phyloP scores from a whole-genome alignment of 257 asterid species.

The Solanum arcanum region DNA sequence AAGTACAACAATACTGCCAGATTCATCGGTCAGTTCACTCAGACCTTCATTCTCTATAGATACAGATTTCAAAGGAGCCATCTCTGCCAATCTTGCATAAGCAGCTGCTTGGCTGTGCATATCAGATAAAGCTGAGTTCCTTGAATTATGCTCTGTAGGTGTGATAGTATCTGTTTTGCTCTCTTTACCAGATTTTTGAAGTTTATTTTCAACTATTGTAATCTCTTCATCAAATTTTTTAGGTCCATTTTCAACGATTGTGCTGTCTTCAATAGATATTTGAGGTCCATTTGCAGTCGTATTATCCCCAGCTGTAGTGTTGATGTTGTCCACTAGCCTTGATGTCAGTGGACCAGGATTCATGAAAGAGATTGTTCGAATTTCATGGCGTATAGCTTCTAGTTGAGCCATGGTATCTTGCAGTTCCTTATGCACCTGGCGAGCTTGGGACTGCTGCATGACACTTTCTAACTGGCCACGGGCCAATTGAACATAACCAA shows the following conservation, averaged over 20 bases:
- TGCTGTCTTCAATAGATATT: constrained; percentile 16
- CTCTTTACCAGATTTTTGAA: constrained; percentile 23
- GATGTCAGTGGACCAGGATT: constrained; percentile 67
- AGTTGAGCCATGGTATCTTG: constrained; percentile 86
- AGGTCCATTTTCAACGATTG: constrained; percentile 5
- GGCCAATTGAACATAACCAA: constrained; percentile 75
- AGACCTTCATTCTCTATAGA: constrained; percentile 40
- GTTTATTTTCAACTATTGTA: constrained; percentile 15
- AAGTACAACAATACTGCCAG: constrained; percentile 60
- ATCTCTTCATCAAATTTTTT: constrained; percentile 13
- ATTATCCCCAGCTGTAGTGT: constrained; percentile 12
- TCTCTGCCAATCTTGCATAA: constrained; percentile 48
- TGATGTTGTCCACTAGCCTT: constrained; percentile 58
- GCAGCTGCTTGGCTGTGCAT: constrained; percentile 60
- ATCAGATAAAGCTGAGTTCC: constrained; percentile 25
- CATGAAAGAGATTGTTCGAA: constrained; percentile 57
- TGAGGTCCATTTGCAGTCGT: not conserved
- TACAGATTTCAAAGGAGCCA: constrained; percentile 19
- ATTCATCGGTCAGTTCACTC: constrained; percentile 64
- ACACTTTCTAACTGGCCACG: constrained; percentile 79
- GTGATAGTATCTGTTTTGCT: constrained; percentile 11
- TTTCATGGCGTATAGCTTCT: constrained; percentile 78
- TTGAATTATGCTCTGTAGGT: constrained; percentile 39
- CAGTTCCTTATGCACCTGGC: constrained; percentile 82
- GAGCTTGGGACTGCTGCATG: constrained; percentile 87